These are phyloP conservation scores for Alternaria sp. DNA, from an alignment of 2,329 filamentous ascomycete genomes.

Conservation along the genomic window DNA sequence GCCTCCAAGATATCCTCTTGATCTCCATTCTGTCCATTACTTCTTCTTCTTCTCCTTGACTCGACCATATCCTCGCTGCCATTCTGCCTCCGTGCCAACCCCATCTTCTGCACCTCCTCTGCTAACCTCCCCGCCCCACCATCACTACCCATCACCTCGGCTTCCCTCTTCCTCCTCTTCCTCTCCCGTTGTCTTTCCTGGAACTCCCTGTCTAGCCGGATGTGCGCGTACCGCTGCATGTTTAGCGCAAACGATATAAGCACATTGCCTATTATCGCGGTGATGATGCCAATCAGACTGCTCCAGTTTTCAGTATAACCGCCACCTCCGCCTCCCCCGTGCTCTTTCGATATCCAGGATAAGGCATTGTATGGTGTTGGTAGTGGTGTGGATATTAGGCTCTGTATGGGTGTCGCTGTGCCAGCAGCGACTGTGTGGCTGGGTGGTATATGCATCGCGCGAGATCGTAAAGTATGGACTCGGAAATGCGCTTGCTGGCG, in stretches of 20 bases:
- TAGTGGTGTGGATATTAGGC: slow-evolving; percentile 21
- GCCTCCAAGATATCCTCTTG: slow-evolving; percentile 20
- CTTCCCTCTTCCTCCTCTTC: slow-evolving; percentile 38
- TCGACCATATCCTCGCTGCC: slow-evolving; percentile 12
- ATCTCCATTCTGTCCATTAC: not conserved
- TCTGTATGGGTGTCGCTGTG: slow-evolving; percentile 19
- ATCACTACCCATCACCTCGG: slow-evolving; percentile 21
- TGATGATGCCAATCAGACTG: slow-evolving; percentile 92
- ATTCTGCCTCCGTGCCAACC: slow-evolving; percentile 5
- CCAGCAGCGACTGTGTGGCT: slow-evolving; percentile 34
- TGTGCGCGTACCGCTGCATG: slow-evolving; percentile 94
- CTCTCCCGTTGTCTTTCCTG: slow-evolving; percentile 56
- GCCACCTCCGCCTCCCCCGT: slow-evolving; percentile 6
- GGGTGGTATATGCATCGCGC: slow-evolving; percentile 38
- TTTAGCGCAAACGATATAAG: slow-evolving; percentile 96
- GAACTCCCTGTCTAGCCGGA: slow-evolving; percentile 78
- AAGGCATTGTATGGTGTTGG: slow-evolving; percentile 10
- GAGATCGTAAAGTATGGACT: slow-evolving; percentile 3
- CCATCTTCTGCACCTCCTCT: slow-evolving; percentile 38
- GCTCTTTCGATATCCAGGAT: slow-evolving; percentile 20
- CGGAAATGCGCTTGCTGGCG: not conserved
- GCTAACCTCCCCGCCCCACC: slow-evolving; percentile 37
- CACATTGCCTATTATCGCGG: slow-evolving; percentile 90
- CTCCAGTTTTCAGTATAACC: slow-evolving; percentile 70
- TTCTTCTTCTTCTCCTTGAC: not conserved